Evolutionary conservation across 148 eudicot species (phyloP).

Genomic region (Simmondsia chinensis): DNA sequence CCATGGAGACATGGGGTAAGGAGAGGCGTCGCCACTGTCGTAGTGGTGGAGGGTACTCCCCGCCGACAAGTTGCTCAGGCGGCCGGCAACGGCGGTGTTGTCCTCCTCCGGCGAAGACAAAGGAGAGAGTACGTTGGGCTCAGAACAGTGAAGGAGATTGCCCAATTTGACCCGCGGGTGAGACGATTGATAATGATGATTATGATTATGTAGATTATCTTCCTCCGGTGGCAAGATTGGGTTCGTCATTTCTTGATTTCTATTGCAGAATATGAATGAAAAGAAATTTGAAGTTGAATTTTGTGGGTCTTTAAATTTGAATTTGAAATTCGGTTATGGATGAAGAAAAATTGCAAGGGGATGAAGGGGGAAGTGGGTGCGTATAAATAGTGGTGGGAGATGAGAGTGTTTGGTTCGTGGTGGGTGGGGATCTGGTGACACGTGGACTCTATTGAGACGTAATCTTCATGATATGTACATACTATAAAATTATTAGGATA

Average conservation of each 20-base stretch:
- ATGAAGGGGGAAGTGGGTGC: no score
- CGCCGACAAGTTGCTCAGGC: conserved; percentile 8
- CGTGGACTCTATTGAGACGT: conserved; percentile 11
- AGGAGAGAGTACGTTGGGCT: conserved; percentile 2
- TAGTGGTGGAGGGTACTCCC: neutral
- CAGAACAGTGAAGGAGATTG: conserved; percentile 6
- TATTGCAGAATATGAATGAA: neutral
- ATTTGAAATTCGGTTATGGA: neutral
- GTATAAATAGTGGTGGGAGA: conserved; percentile 17
- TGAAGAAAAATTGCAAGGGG: neutral
- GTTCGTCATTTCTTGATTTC: neutral
- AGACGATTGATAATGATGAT: neutral
- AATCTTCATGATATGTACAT: neutral
- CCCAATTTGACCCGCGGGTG: conserved; percentile 13
- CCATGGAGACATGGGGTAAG: conserved; percentile 15
- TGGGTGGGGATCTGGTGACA: conserved; percentile 10
- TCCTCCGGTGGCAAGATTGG: neutral
- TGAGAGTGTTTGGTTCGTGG: conserved; percentile 5
- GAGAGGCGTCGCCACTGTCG: neutral
- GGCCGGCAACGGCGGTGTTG: neutral
- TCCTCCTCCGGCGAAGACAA: neutral
- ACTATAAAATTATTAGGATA: no score
- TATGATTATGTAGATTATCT: neutral
- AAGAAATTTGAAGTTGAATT: neutral
- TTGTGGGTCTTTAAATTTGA: no score